A percentile compares a stretch with the other conserved stretches of the same genome.
Evolutionary conservation across 2,329 filamentous ascomycete genomes (phyloP).

Genomic region (Aspergillus pseudonomiae): DNA sequence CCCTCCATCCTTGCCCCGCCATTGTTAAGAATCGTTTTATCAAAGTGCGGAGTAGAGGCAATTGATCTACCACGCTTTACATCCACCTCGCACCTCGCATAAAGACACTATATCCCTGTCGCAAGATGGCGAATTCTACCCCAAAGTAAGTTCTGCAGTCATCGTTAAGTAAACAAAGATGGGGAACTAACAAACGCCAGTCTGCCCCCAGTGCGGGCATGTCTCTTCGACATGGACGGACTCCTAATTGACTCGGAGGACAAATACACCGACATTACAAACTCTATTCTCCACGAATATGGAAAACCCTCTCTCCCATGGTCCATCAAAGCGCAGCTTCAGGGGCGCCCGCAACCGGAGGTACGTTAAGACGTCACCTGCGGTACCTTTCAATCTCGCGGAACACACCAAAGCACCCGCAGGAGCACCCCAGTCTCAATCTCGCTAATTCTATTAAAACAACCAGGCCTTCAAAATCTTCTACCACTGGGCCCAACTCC

Average conservation of each 20-base stretch:
- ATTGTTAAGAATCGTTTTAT: not conserved
- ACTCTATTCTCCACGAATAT: conserved; percentile 77
- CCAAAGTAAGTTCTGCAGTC: conserved; percentile 8
- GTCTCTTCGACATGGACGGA: conserved; percentile 98
- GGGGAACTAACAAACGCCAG: conserved; percentile 43
- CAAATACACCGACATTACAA: conserved; percentile 80
- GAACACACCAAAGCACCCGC: not conserved
- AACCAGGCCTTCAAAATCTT: conserved; percentile 61
- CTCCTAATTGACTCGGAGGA: conserved; percentile 94
- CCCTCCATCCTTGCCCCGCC: not conserved
- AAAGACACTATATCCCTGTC: not conserved
- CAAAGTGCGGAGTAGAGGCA: not conserved
- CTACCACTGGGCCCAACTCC: conserved; percentile 82
- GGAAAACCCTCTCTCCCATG: conserved; percentile 78
- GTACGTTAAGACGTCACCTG: conserved; percentile 32
- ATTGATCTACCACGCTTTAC: not conserved
- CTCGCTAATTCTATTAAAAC: not conserved
- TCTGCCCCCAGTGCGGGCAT: conserved; percentile 80
- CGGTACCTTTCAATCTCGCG: not conserved
- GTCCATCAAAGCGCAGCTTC: conserved; percentile 88
- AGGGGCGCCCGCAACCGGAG: conserved; percentile 65
- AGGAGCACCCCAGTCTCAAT: not conserved
- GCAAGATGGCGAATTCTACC: conserved; percentile 9
- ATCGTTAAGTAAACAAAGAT: not conserved
- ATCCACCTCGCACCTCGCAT: not conserved